A percentile compares a stretch with the other conserved stretches of the same genome.
phyloP scores from a whole-genome alignment of 306 rosid genomes.

The Trifolium subterraneum region DNA sequence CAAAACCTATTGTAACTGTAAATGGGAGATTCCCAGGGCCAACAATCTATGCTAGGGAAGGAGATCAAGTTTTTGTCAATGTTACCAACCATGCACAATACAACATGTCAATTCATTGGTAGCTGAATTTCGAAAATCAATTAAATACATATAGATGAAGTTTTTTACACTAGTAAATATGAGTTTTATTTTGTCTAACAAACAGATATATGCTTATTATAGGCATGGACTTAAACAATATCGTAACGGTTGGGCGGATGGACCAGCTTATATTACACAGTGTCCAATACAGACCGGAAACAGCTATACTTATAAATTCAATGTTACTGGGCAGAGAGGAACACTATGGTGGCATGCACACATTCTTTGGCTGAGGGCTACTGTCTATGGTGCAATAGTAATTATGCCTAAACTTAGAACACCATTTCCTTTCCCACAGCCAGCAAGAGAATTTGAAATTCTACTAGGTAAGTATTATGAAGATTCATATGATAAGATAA shows the following conservation, averaged over 20 bases:
- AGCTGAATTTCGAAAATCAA: neutral
- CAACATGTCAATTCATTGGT: constrained; percentile 85
- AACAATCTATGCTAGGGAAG: constrained; percentile 71
- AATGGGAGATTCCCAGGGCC: constrained; percentile 86
- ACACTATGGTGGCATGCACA: constrained; percentile 94
- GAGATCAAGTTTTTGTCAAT: constrained; percentile 69
- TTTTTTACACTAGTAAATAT: neutral
- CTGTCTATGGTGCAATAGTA: constrained; percentile 87
- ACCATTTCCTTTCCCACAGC: constrained; percentile 74
- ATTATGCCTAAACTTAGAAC: constrained; percentile 74
- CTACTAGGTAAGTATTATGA: constrained; percentile 48
- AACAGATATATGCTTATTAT: neutral
- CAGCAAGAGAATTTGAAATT: constrained; percentile 61
- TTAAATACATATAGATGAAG: neutral
- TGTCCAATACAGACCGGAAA: constrained; percentile 71
- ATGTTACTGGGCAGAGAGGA: constrained; percentile 82
- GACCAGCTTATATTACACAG: constrained; percentile 82
- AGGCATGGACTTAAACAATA: constrained; percentile 85
- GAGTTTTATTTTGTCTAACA: neutral
- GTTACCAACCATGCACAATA: constrained; percentile 80
- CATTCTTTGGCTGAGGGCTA: constrained; percentile 80
- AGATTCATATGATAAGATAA: neutral
- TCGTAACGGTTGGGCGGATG: constrained; percentile 83
- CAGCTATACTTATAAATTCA: constrained; percentile 73
- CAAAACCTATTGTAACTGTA: constrained; percentile 76